Evolutionary conservation across 1,284 basidiomycete species (phyloP).

Genomic region (Trichosporon coremiiforme): DNA sequence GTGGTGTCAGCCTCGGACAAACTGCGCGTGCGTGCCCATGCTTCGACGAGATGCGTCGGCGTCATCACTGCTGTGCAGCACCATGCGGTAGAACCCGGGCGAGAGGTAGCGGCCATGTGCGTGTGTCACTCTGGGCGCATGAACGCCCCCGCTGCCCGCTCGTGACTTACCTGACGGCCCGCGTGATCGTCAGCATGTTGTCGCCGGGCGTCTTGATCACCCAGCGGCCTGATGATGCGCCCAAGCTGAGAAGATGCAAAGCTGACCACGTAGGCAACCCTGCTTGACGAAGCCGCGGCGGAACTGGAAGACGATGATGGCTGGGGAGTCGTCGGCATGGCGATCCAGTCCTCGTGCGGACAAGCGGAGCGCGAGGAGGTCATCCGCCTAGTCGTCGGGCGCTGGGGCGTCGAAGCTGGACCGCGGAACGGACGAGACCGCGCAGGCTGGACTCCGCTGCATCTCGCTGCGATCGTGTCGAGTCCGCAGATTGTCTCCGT

Average conservation of each 20-base stretch:
- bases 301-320: constrained; percentile 75
- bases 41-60: neutral
- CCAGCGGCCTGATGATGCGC: neutral
- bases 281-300: constrained; percentile 43
- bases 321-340: constrained; percentile 71
- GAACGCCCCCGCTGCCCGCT: neutral
- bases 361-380: constrained; percentile 79
- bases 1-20: neutral
- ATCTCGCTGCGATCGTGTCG: constrained; percentile 84
- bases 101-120: neutral
- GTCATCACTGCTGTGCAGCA: neutral
- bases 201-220: neutral
- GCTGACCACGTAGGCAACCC: constrained; percentile 35
- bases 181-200: neutral
- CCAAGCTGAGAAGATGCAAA: neutral
- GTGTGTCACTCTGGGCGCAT: neutral
- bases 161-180: neutral
- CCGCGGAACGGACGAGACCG: constrained; percentile 39
- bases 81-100: too few species aligned
- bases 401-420: constrained; percentile 63
- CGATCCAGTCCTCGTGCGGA: constrained; percentile 77
- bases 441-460: constrained; percentile 95
- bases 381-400: constrained; percentile 73
- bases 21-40: neutral
- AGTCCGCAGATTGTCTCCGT: constrained; percentile 89